Percentiles rank a stretch among this genome's conserved stretches.
These are phyloP conservation scores for Pelargonium exstipulatum DNA, from an alignment of 441 rosid species.

Conservation along the genomic window DNA sequence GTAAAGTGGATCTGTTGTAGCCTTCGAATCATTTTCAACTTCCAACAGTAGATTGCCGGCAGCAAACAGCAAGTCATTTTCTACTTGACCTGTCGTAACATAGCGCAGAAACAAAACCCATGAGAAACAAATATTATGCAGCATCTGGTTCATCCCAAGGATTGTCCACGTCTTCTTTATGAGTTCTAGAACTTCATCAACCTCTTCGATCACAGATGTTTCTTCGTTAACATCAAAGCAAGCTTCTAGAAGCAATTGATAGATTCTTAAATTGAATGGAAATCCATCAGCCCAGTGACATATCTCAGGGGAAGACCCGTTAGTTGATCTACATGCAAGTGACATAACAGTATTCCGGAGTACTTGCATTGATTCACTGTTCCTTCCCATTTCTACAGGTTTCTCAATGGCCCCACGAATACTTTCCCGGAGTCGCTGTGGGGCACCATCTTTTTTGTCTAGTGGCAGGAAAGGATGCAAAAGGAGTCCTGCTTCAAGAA, in stretches of 20 bases:
- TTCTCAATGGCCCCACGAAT: conserved; percentile 39
- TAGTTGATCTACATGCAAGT: conserved; percentile 42
- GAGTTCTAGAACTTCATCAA: conserved; percentile 62
- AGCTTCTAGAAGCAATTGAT: conserved; percentile 50
- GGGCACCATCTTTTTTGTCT: conserved; percentile 30
- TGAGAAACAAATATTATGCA: conserved; percentile 58
- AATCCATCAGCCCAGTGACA: conserved; percentile 73
- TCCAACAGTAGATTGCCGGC: conserved; percentile 49
- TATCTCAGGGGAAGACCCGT: conserved; percentile 42
- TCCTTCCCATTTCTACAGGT: conserved; percentile 46
- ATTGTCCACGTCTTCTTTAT: conserved; percentile 63
- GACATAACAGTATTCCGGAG: conserved; percentile 47
- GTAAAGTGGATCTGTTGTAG: conserved; percentile 35
- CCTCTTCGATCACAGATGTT: conserved; percentile 50
- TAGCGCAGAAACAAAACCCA: conserved; percentile 59
- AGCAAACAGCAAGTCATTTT: conserved; percentile 57
- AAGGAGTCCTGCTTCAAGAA: conserved; percentile 65
- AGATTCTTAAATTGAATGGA: conserved; percentile 52
- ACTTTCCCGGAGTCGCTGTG: conserved; percentile 40
- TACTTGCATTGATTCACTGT: conserved; percentile 40
- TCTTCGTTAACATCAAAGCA: conserved; percentile 60
- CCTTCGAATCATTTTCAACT: conserved; percentile 45
- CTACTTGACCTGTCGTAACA: conserved; percentile 51
- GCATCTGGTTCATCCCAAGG: conserved; percentile 50
- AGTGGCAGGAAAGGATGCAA: conserved; percentile 48